Percentiles rank a stretch among this genome's conserved stretches.
Evolutionary conservation across 2,329 filamentous ascomycete species (phyloP).

Genomic region (Hypoxylon sp.): DNA sequence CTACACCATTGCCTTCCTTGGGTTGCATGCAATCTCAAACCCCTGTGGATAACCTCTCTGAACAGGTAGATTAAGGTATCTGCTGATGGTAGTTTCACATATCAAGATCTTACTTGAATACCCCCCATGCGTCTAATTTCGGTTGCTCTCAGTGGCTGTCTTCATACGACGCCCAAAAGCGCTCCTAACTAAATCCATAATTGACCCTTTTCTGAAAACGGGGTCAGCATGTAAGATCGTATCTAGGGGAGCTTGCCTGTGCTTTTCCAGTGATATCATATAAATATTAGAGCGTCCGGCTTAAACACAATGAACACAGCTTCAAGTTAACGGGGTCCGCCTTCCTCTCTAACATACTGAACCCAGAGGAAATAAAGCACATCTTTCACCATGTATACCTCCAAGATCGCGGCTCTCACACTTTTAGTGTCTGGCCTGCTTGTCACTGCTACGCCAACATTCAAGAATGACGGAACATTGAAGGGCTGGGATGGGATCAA

Average conservation of each 20-base stretch:
- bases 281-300: slow-evolving; percentile 10
- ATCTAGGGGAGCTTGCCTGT: neutral
- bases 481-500: slow-evolving; percentile 44
- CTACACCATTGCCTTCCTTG: slow-evolving; percentile 5
- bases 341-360: neutral
- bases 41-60: neutral
- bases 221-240: slow-evolving; percentile 18
- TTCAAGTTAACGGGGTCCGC: neutral
- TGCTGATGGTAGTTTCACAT: slow-evolving; percentile 8
- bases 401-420: slow-evolving; percentile 28
- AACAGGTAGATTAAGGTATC: slow-evolving; percentile 9
- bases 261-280: slow-evolving; percentile 22
- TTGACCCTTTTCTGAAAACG: neutral
- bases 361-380: neutral
- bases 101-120: neutral
- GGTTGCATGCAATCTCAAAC: slow-evolving; percentile 14
- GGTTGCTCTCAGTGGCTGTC: slow-evolving; percentile 15
- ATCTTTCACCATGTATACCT: slow-evolving; percentile 24
- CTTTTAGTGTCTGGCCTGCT: slow-evolving; percentile 34
- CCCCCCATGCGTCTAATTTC: neutral
- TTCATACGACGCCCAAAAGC: slow-evolving; percentile 15
- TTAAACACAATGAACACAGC: neutral
- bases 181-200: slow-evolving; percentile 8
- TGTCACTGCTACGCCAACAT: slow-evolving; percentile 16
- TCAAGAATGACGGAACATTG: slow-evolving; percentile 41